phyloP scores from a whole-genome alignment of 257 asterid genomes.

The Gynochthodes officinalis region DNA sequence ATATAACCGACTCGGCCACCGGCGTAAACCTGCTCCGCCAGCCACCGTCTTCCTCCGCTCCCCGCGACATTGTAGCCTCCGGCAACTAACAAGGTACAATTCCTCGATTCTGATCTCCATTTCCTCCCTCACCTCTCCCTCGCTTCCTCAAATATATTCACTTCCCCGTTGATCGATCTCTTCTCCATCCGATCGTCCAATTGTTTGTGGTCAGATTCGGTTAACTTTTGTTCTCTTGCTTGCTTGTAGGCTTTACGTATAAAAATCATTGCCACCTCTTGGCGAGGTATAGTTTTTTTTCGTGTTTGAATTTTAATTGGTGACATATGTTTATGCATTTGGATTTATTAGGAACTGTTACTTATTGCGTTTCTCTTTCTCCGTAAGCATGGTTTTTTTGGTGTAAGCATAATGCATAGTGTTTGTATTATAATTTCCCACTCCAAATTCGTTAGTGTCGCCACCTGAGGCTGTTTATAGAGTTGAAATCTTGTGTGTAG shows the following conservation, averaged over 20 bases:
- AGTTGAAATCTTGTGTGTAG: neutral
- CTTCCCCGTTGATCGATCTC: neutral
- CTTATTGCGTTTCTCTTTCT: neutral
- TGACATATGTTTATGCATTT: neutral
- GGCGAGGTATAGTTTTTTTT: neutral
- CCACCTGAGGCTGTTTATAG: too few species aligned
- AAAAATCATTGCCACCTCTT: neutral
- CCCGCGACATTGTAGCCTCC: neutral
- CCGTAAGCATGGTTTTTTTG: neutral
- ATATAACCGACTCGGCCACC: neutral
- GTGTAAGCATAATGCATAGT: neutral
- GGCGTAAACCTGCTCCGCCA: constrained; percentile 7
- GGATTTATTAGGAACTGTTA: neutral
- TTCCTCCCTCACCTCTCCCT: neutral
- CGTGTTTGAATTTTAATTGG: neutral
- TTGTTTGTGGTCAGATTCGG: neutral
- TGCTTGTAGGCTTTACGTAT: neutral
- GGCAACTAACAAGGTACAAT: constrained; percentile 2
- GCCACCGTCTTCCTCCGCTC: constrained; percentile 1
- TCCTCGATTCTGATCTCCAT: neutral
- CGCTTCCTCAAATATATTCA: neutral
- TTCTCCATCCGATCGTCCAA: neutral
- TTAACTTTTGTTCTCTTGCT: neutral
- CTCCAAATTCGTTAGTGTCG: too few species aligned
- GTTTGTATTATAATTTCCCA: neutral